Evolutionary conservation across 345 rosid species (phyloP).

Genomic region (Rubroshorea leprosula): DNA sequence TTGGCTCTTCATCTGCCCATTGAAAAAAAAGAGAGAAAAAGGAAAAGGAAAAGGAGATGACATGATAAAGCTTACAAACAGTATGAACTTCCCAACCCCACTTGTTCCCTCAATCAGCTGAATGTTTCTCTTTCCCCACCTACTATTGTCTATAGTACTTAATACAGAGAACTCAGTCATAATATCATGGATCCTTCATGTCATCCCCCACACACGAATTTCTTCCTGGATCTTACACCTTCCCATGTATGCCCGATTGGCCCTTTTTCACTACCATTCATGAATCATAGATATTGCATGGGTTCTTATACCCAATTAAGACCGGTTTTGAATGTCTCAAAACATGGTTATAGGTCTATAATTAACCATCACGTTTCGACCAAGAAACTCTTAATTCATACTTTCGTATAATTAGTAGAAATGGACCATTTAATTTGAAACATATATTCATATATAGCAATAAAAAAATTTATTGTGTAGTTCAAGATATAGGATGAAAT

Average conservation of each 20-base stretch:
- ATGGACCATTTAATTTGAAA: too few species aligned
- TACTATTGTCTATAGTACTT: constrained; percentile 1
- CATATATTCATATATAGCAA: too few species aligned
- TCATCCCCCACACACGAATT: neutral
- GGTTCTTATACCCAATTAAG: too few species aligned
- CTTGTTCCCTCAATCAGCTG: neutral
- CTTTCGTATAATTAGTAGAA: too few species aligned
- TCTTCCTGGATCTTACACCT: constrained; percentile 4
- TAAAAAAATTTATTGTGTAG: too few species aligned
- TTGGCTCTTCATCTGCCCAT: constrained; percentile 14
- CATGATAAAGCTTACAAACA: constrained; percentile 27
- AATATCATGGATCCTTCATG: constrained; percentile 1
- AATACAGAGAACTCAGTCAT: constrained; percentile 12
- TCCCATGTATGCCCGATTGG: neutral
- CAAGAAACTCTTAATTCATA: too few species aligned
- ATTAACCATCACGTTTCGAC: too few species aligned
- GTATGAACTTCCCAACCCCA: constrained; percentile 28
- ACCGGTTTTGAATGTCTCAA: neutral
- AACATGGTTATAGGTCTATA: too few species aligned
- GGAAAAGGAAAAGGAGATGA: constrained; percentile 9
- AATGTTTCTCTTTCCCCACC: constrained; percentile 3
- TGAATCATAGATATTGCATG: too few species aligned
- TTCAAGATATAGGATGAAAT: too few species aligned
- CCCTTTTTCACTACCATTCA: neutral
- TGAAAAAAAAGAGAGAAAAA: constrained; percentile 15